Evolutionary conservation across 164 flowering plant genomes (phyloP).

Genomic region (Chloranthus sessilifolius): DNA sequence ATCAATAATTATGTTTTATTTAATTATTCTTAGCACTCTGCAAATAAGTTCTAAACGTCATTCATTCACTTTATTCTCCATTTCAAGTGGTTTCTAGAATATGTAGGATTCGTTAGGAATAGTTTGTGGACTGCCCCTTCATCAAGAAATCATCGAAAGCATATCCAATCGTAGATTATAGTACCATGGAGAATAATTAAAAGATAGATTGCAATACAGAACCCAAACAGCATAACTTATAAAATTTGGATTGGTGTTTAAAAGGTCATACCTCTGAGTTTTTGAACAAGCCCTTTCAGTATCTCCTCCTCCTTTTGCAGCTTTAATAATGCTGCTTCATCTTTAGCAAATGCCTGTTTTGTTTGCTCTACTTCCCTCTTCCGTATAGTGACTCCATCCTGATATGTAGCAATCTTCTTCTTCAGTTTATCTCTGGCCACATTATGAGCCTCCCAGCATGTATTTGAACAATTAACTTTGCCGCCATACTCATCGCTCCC

Average conservation of each 20-base stretch:
- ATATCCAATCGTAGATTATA: too few relatives aligned
- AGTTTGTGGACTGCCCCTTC: too few relatives aligned
- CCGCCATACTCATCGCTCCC: constrained; percentile 98
- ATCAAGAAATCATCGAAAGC: too few relatives aligned
- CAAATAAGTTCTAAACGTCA: too few relatives aligned
- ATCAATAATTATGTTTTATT: too few relatives aligned
- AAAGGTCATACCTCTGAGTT: constrained; percentile 58
- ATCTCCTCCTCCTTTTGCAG: constrained; percentile 70
- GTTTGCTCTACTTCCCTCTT: constrained; percentile 63
- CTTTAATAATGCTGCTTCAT: constrained; percentile 71
- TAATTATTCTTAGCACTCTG: too few relatives aligned
- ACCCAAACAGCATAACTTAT: too few relatives aligned
- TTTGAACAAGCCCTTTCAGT: constrained; percentile 73
- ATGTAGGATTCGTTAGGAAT: too few relatives aligned
- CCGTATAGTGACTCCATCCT: constrained; percentile 61
- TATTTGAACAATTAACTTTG: constrained; percentile 62
- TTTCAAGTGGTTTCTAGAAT: too few relatives aligned
- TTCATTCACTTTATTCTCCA: too few relatives aligned
- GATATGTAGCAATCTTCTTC: constrained; percentile 77
- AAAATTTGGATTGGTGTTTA: not conserved
- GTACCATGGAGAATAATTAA: too few relatives aligned
- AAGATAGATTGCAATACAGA: too few relatives aligned
- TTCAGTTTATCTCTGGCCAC: constrained; percentile 80
- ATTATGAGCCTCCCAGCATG: constrained; percentile 99
- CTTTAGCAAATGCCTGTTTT: constrained; percentile 50